Evolutionary conservation across 2,329 filamentous ascomycete genomes (phyloP).

Genomic region (Pseudonectria foliicola): DNA sequence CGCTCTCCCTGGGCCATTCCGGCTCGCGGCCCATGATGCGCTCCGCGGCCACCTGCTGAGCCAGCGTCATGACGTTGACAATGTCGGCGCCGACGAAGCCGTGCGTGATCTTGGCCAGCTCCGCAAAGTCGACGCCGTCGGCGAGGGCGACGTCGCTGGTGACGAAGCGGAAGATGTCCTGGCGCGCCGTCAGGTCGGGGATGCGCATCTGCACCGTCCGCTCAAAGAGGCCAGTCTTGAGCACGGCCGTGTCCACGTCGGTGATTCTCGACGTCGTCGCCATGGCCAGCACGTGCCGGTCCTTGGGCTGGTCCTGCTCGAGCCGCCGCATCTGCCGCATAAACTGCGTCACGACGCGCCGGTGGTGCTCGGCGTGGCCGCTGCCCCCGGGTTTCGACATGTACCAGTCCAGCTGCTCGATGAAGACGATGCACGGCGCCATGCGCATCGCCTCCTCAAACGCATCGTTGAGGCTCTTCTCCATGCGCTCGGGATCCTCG

Average conservation of each 20-base stretch:
- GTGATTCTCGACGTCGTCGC: slow-evolving; percentile 88
- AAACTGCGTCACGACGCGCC: slow-evolving; percentile 76
- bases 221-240: slow-evolving; percentile 70
- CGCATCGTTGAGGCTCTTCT: slow-evolving; percentile 32
- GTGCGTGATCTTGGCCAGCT: slow-evolving; percentile 75
- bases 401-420: slow-evolving; percentile 78
- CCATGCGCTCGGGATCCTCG: slow-evolving; percentile 31
- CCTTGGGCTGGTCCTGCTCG: slow-evolving; percentile 58
- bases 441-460: slow-evolving; percentile 74
- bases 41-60: slow-evolving; percentile 32
- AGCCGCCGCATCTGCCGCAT: slow-evolving; percentile 82
- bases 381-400: slow-evolving; percentile 76
- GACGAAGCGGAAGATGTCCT: slow-evolving; percentile 69
- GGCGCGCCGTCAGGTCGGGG: slow-evolving; percentile 69
- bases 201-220: slow-evolving; percentile 82
- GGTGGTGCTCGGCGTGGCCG: slow-evolving; percentile 82
- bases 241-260: slow-evolving; percentile 71
- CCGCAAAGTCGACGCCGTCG: slow-evolving; percentile 63
- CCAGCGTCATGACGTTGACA: slow-evolving; percentile 50
- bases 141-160: slow-evolving; percentile 59
- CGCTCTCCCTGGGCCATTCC: slow-evolving; percentile 1
- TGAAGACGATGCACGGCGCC: slow-evolving; percentile 84
- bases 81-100: slow-evolving; percentile 92
- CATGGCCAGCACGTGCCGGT: slow-evolving; percentile 76
- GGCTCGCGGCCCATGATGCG: slow-evolving; percentile 18